Conservation (phyloP, 257 asterid genomes). For the Scutellaria minor region DNA sequence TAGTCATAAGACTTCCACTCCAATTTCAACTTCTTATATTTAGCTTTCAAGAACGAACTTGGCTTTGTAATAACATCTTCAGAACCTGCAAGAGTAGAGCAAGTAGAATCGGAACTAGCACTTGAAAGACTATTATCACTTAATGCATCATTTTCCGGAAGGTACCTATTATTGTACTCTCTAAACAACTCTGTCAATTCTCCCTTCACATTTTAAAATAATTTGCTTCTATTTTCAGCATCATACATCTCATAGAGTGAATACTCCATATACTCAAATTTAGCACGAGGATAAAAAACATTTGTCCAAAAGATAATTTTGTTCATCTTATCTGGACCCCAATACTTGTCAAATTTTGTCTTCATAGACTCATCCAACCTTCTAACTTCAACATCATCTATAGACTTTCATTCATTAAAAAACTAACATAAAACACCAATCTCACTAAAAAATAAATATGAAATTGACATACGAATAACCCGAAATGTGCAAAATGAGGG, state of each 20-base stretch:
- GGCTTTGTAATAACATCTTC: too few relatives aligned
- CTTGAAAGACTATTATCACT: too few relatives aligned
- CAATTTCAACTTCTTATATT: too few relatives aligned
- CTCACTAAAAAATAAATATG: slow-evolving; percentile 16
- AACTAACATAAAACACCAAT: neutral
- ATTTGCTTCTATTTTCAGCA: neutral
- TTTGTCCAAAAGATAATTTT: slow-evolving; percentile 1
- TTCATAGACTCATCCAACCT: too few relatives aligned
- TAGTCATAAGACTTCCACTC: too few relatives aligned
- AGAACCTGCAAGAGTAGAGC: too few relatives aligned
- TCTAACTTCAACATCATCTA: neutral
- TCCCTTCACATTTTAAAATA: too few relatives aligned
- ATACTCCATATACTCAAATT: slow-evolving; percentile 9
- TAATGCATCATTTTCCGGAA: too few relatives aligned
- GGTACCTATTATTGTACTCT: too few relatives aligned
- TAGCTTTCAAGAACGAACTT: too few relatives aligned
- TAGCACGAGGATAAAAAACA: neutral
- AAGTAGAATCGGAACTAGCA: too few relatives aligned
- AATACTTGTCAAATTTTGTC: neutral
- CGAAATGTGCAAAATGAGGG: neutral
- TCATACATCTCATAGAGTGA: neutral
- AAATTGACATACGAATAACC: neutral
- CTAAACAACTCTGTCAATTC: too few relatives aligned
- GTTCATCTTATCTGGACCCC: neutral
- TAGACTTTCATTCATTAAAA: neutral